These are phyloP conservation scores for Austroboletus novae-zelandiae DNA, from an alignment of 1,284 basidiomycete species.

Conservation along the genomic window DNA sequence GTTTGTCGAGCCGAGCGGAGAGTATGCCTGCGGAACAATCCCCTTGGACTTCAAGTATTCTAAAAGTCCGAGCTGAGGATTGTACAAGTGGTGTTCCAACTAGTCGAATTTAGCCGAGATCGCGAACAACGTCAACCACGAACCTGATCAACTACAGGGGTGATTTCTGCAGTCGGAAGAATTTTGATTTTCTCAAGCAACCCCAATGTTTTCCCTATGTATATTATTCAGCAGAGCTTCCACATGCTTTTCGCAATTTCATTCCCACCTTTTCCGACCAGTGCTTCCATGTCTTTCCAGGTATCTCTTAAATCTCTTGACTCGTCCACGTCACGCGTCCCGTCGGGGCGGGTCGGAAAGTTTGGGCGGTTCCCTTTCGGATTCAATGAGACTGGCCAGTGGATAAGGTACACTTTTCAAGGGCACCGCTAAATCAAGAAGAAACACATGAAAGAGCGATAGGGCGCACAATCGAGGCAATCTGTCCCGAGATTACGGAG, in stretches of 20 bases:
- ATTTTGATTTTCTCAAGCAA: slow-evolving; percentile 56
- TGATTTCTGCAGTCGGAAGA: slow-evolving; percentile 51
- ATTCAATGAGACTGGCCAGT: slow-evolving; percentile 82
- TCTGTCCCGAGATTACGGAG: slow-evolving; percentile 71
- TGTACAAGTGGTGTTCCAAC: slow-evolving; percentile 77
- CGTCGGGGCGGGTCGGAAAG: slow-evolving; percentile 68
- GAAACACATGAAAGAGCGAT: background rate
- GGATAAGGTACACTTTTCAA: slow-evolving; percentile 61
- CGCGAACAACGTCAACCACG: slow-evolving; percentile 6
- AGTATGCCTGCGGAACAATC: slow-evolving; percentile 81
- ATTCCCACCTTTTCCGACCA: slow-evolving; percentile 57
- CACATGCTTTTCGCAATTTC: background rate
- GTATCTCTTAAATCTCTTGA: slow-evolving; percentile 69
- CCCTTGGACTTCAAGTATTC: slow-evolving; percentile 65
- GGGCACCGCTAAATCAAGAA: background rate
- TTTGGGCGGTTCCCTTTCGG: slow-evolving; percentile 70
- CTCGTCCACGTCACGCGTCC: slow-evolving; percentile 64
- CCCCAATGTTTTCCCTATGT: slow-evolving; percentile 71
- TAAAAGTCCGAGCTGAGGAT: slow-evolving; percentile 72
- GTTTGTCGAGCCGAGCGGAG: slow-evolving; percentile 76
- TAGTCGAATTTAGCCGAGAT: slow-evolving; percentile 26
- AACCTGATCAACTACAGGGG: slow-evolving; percentile 67
- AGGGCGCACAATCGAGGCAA: slow-evolving; percentile 69
- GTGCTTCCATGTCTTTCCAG: slow-evolving; percentile 81
- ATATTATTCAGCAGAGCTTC: slow-evolving; percentile 13